Conservation (phyloP, 495 filamentous ascomycete species). For the Tuber microsphaerosporum region DNA sequence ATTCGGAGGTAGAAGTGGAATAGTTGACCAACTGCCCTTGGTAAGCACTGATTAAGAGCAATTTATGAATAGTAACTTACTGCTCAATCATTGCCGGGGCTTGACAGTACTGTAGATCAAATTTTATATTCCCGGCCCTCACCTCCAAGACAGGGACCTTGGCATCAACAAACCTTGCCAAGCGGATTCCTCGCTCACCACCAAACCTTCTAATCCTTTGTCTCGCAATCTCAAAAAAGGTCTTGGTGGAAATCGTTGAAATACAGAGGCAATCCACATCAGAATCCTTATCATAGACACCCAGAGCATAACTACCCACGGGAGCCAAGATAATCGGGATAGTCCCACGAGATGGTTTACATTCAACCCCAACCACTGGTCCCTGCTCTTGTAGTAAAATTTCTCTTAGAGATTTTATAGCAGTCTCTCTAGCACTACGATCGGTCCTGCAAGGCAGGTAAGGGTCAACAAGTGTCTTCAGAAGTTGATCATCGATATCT, state of each 20-base stretch:
- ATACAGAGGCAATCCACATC: slow-evolving; percentile 56
- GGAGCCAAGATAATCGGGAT: slow-evolving; percentile 49
- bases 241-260: slow-evolving; percentile 50
- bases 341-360: slow-evolving; percentile 22
- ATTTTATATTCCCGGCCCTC: slow-evolving; percentile 47
- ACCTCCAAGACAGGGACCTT: slow-evolving; percentile 54
- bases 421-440: slow-evolving; percentile 42
- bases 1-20: slow-evolving; percentile 34
- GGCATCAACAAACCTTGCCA: slow-evolving; percentile 51
- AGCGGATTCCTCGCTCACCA: slow-evolving; percentile 44
- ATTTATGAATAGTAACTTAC: slow-evolving; percentile 15
- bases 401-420: slow-evolving; percentile 45
- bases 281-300: slow-evolving; percentile 51
- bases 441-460: slow-evolving; percentile 48
- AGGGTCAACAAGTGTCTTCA: slow-evolving; percentile 19
- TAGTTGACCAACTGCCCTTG: slow-evolving; percentile 40
- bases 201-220: slow-evolving; percentile 46
- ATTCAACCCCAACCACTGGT: slow-evolving; percentile 8
- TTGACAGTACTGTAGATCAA: slow-evolving; percentile 57
- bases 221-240: slow-evolving; percentile 52
- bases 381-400: slow-evolving; percentile 41
- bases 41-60: slow-evolving; percentile 5
- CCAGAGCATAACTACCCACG: slow-evolving; percentile 57
- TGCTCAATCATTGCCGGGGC: slow-evolving; percentile 45
- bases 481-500: slow-evolving; percentile 17